phyloP scores from a whole-genome alignment of 441 rosid species.

The Jatropha podagrica region DNA sequence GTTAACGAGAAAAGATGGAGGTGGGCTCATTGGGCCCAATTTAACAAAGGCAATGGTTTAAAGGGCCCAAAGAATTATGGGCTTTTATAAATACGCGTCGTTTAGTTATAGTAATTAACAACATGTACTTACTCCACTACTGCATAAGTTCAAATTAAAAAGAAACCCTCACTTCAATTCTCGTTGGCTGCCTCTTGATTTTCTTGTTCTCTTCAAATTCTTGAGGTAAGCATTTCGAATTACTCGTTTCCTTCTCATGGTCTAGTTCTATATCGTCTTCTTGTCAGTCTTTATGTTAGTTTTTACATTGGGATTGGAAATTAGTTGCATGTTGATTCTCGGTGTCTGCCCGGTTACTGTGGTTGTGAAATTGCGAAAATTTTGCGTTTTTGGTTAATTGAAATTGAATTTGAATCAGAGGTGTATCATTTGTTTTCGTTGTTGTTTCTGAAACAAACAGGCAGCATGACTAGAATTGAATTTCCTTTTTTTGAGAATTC shows the following conservation, averaged over 20 bases:
- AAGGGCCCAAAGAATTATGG: neutral
- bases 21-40: neutral
- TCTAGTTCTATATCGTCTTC: neutral
- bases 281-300: neutral
- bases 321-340: neutral
- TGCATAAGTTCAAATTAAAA: no score
- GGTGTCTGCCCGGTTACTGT: neutral
- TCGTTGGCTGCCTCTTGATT: no score
- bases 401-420: neutral
- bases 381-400: neutral
- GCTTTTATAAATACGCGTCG: neutral
- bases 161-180: neutral
- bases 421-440: neutral
- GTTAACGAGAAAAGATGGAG: no score
- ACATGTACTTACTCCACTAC: neutral
- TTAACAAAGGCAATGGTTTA: neutral
- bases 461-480: no score
- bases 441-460: no score
- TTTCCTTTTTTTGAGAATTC: no score
- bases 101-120: neutral
- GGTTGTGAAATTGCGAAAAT: neutral
- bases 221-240: neutral
- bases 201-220: neutral
- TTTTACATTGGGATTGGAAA: neutral
- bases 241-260: neutral